A percentile compares a stretch with the other conserved stretches of the same genome.
phyloP scores from a whole-genome alignment of 148 eudicot genomes.

The Cornus controversa region DNA sequence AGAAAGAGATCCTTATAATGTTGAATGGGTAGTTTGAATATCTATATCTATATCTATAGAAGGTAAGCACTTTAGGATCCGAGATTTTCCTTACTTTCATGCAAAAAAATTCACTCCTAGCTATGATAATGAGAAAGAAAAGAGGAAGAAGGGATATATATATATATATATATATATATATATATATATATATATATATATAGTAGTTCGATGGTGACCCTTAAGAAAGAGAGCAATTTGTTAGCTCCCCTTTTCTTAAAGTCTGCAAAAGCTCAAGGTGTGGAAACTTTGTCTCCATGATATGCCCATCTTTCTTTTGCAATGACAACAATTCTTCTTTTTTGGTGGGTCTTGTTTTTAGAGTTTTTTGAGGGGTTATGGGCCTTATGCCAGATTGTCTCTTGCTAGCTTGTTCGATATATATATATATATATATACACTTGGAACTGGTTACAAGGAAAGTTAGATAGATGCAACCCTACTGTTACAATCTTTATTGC shows the following conservation, averaged over 20 bases:
- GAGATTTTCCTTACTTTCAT: slow-evolving; percentile 3
- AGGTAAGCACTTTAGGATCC: neutral
- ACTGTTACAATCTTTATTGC: neutral
- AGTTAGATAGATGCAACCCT: neutral
- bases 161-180: too few relatives aligned
- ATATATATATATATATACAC: too few relatives aligned
- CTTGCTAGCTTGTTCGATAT: neutral
- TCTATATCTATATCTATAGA: too few relatives aligned
- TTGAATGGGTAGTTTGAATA: too few relatives aligned
- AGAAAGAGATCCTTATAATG: too few relatives aligned
- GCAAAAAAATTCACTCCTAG: neutral
- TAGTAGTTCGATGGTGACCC: neutral
- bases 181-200: too few relatives aligned
- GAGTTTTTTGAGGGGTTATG: slow-evolving; percentile 4
- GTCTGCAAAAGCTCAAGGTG: slow-evolving; percentile 15
- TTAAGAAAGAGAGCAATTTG: neutral
- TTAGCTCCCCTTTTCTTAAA: slow-evolving; percentile 6
- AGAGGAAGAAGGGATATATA: neutral
- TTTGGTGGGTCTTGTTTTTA: neutral
- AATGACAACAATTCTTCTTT: slow-evolving; percentile 1
- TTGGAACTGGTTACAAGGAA: neutral
- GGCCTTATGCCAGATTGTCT: neutral
- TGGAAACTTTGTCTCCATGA: slow-evolving; percentile 17
- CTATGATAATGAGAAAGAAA: neutral
- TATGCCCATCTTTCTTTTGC: neutral